Base-by-base conservation (phyloP, 2,329 filamentous ascomycete genomes). In the Akanthomyces dipterigenus region DNA sequence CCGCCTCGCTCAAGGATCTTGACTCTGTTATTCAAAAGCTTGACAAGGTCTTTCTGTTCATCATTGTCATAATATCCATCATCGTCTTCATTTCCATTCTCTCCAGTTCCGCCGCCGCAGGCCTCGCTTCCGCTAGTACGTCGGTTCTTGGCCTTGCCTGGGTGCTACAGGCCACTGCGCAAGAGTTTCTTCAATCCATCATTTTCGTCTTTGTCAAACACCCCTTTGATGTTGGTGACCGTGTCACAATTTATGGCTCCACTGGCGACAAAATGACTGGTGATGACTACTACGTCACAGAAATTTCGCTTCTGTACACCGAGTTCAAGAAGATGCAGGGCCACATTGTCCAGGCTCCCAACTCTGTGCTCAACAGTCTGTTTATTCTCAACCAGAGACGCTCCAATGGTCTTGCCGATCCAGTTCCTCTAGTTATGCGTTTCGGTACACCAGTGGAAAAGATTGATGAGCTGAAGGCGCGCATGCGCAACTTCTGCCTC, bases 311-410 rank as follows among this genome's bases (percentile, higher is more conserved):
- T 1, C 82, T 97, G 18, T 98, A 95, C 72, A 98, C 93, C 16
- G 93, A 97, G 70, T 97, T 97, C 79, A 97, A 97, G 81, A 97
- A 97, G 80, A 93, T 97, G 90, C 89, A 97, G 74, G 93, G 93
- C 2, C 93, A 97, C 68, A 88, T 97, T 26, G 93, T 98, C 0
- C 93, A 97, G 74, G 93, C 93, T 0, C 93, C 93, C 12, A 98
- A 98, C 81, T 96, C 89, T 62, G 87, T 96, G 42, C 83, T 98
- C 60, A 98, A 97, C 75, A 91, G 86, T 0, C 82, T 98, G 0
- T 97, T 97, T 75, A 96, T 98, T 64, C 86, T 97, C 49, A 98
- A 98, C 74, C 92, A 96, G 76, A 87, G 93, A 50, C 89, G 93
- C 59, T 96, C 91, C 38, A 93, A 93, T 65, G 89, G 88, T 5